These are phyloP conservation scores for Ehretia macrophylla DNA, from an alignment of 257 asterid species.

Conservation along the genomic window DNA sequence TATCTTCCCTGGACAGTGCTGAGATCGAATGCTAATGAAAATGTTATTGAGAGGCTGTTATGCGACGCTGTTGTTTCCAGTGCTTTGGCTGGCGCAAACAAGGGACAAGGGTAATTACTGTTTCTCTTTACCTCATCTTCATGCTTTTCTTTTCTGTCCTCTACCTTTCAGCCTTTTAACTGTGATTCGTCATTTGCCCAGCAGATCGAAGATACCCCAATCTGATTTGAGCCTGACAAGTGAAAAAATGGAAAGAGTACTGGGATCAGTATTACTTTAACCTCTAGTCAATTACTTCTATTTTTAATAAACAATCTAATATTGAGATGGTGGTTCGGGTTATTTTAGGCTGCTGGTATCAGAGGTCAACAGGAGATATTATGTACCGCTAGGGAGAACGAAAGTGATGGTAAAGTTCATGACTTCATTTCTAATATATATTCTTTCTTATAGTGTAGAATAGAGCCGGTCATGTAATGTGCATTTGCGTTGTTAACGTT, in stretches of 20 bases:
- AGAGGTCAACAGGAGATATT: constrained; percentile 19
- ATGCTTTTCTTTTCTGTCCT: background rate
- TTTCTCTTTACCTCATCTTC: background rate
- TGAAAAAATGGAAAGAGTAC: constrained; percentile 8
- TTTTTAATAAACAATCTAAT: background rate
- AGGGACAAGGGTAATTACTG: constrained; percentile 13
- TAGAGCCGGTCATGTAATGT: too few relatives aligned
- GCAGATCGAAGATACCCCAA: constrained; percentile 13
- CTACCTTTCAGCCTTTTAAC: background rate
- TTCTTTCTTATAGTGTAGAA: too few relatives aligned
- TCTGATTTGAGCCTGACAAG: constrained; percentile 7
- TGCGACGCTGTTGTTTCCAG: constrained; percentile 9
- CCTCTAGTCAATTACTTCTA: constrained; percentile 1
- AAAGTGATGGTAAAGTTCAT: constrained; percentile 28
- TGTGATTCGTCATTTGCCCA: background rate
- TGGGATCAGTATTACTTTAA: constrained; percentile 17
- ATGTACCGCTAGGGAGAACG: constrained; percentile 20
- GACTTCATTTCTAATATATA: background rate
- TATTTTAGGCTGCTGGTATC: constrained; percentile 16
- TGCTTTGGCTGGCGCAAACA: constrained; percentile 10
- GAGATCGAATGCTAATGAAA: constrained; percentile 11
- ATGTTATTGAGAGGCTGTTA: background rate
- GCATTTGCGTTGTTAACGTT: background rate
- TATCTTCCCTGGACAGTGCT: constrained; percentile 11
- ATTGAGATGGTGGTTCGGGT: constrained; percentile 6